Evolutionary conservation across 129 eudicot genomes (phyloP), one percentile per base, ranked within the genome.

Genomic region (Chrysanthemum seticuspe): DNA sequence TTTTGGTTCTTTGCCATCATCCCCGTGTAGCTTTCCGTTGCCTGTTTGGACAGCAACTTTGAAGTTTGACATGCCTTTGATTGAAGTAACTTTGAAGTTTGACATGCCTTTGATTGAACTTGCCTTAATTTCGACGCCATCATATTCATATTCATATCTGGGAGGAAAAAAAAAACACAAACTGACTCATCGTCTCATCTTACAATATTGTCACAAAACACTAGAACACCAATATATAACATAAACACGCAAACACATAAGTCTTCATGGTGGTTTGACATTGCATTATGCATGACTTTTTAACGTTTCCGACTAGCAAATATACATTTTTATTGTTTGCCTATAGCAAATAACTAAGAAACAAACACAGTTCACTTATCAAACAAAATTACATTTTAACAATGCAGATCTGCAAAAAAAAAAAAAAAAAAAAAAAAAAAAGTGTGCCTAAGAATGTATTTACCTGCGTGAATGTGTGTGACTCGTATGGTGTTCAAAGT

Each of bases 1-100:
- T 62, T 31, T 62, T 80, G 74, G 76, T 80, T 80, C 62, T 69
- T 10, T 58, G 69, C 80, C 50, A 80, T 49, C 7, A 74, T 25
- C 44, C 70, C 54, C 67, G 74, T 69, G 73, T 74, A 79, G 65
- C 74, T 6, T 13, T 53, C 62, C 4, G 31, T 57, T 19, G 13
- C 62, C 10, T 18, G 62, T 5, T 57, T 57, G 13, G 31, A 57
- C 25, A 57, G 4, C 13, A 19, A 8, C 62, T 57, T 12, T 3
- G 62, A 57, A 57, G 62, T 25, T 9, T 57, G 62, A 19, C 15
- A 57, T 5, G 13, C 62, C 29, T 57, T 57, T 25, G 14, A 57
- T 19, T 25, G 62, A 3, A 57, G 47, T 40, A 40, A 40, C 47
- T 40, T 40, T 40, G 47, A 57, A 19, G 62, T 25, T 18, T 57